Percentiles rank a stretch among this genome's conserved stretches.
Evolutionary conservation across 1,284 basidiomycete genomes (phyloP).

Genomic region (Trichosporon faecale): DNA sequence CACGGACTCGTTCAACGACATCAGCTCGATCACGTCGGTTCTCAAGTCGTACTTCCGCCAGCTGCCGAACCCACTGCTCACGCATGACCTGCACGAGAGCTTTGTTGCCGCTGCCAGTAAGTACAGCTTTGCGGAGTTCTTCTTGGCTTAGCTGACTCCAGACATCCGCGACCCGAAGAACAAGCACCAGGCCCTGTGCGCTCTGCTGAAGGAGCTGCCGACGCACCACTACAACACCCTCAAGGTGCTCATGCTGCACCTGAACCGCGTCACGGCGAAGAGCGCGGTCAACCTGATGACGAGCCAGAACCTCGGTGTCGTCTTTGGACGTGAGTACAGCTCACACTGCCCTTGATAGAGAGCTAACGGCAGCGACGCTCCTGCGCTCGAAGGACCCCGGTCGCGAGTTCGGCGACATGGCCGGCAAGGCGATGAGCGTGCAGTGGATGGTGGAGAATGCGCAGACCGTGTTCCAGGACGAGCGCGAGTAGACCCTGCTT

Average conservation of each 20-base stretch:
- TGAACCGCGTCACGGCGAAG: constrained; percentile 72
- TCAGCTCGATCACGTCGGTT: constrained; percentile 92
- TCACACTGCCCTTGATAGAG: too few species aligned
- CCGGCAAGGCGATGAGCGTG: constrained; percentile 84
- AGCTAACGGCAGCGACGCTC: constrained; percentile 67
- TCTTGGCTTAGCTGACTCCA: constrained; percentile 17
- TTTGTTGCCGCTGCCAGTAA: constrained; percentile 71
- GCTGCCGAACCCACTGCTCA: constrained; percentile 84
- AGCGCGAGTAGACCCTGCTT: neutral
- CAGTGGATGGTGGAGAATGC: constrained; percentile 91
- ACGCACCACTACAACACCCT: constrained; percentile 83
- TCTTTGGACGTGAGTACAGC: constrained; percentile 87
- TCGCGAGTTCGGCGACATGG: constrained; percentile 85
- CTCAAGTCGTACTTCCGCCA: constrained; percentile 95
- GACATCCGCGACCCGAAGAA: constrained; percentile 63
- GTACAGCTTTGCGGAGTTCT: constrained; percentile 24
- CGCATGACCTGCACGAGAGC: constrained; percentile 84
- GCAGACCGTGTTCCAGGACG: constrained; percentile 51
- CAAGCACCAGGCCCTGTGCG: constrained; percentile 64
- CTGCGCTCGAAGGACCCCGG: constrained; percentile 83
- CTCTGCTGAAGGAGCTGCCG: constrained; percentile 75
- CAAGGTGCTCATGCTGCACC: constrained; percentile 76
- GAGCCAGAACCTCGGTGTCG: constrained; percentile 94
- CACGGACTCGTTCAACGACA: constrained; percentile 85
- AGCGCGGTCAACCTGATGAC: constrained; percentile 86